Percentiles rank a stretch among this genome's conserved stretches.
Conservation (phyloP, 2,329 filamentous ascomycete genomes). For the Aspergillus awamori region DNA sequence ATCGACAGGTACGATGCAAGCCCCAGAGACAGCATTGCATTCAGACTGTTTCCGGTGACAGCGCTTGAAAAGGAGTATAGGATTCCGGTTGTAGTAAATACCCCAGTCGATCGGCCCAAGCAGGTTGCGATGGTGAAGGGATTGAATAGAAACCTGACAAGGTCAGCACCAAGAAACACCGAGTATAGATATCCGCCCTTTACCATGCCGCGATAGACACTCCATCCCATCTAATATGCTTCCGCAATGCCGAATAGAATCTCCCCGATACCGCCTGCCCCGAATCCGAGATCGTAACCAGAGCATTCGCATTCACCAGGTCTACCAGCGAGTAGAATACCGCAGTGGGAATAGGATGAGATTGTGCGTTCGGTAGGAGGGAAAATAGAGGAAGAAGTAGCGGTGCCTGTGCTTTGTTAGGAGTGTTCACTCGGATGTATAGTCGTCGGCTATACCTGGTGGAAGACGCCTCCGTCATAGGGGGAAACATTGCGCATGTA, state of each 20-base stretch:
- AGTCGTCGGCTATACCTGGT: conserved; percentile 54
- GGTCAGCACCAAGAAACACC: conserved; percentile 9
- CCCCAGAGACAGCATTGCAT: conserved; percentile 80
- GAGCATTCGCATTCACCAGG: conserved; percentile 76
- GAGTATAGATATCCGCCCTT: not conserved
- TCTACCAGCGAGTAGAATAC: conserved; percentile 82
- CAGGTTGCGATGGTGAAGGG: conserved; percentile 92
- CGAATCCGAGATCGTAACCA: conserved; percentile 78
- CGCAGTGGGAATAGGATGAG: conserved; percentile 72
- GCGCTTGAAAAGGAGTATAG: conserved; percentile 82
- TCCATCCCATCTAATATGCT: conserved; percentile 72
- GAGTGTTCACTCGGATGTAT: not conserved
- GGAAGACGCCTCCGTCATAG: conserved; percentile 87
- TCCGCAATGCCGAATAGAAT: conserved; percentile 76
- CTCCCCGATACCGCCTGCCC: conserved; percentile 74
- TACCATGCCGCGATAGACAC: conserved; percentile 78
- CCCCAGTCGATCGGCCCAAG: conserved; percentile 82
- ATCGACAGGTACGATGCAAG: conserved; percentile 90
- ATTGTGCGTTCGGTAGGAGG: conserved; percentile 71
- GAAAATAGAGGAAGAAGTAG: conserved; percentile 90
- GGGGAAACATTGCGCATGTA: conserved; percentile 96
- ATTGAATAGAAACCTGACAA: conserved; percentile 82
- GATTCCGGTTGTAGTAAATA: conserved; percentile 87
- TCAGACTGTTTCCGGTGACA: conserved; percentile 70
- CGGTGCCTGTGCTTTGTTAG: conserved; percentile 64